Evolutionary conservation across 2,329 filamentous ascomycete genomes (phyloP).

Genomic region (Cercospora sp.): DNA sequence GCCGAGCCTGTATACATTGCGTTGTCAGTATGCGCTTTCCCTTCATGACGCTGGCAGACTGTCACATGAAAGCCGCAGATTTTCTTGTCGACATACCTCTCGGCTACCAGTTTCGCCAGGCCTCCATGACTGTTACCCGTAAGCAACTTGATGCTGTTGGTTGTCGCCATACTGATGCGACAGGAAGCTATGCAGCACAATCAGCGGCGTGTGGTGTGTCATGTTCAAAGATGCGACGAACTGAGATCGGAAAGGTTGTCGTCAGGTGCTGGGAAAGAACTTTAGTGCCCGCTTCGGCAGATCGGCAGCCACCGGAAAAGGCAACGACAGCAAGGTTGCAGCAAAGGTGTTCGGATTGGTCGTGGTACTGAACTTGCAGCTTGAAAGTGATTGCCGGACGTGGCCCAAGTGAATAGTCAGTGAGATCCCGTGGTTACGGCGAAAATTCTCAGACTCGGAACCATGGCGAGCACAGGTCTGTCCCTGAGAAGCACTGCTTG

Average conservation of each 20-base stretch:
- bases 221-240: conserved; percentile 21
- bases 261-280: conserved; percentile 14
- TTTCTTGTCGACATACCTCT: conserved; percentile 52
- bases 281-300: conserved; percentile 15
- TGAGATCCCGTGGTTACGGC: background rate
- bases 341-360: background rate
- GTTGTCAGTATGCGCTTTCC: conserved; percentile 4
- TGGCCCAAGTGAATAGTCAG: background rate
- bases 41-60: background rate
- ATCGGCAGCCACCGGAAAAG: background rate
- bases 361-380: background rate
- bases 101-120: conserved; percentile 68
- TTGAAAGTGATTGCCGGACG: background rate
- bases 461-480: background rate
- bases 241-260: background rate
- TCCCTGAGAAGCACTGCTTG: background rate
- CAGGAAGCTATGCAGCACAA: conserved; percentile 13
- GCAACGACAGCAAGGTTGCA: background rate
- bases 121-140: conserved; percentile 74
- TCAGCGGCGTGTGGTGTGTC: conserved; percentile 16
- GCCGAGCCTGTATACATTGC: conserved; percentile 58
- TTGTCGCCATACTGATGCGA: conserved; percentile 57
- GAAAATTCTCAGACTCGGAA: background rate
- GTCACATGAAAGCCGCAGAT: conserved; percentile 13
- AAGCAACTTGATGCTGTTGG: conserved; percentile 71